Evolutionary conservation across 257 asterid genomes (phyloP), one percentile per base, ranked within the genome.

Genomic region (Solanum dulcamara): DNA sequence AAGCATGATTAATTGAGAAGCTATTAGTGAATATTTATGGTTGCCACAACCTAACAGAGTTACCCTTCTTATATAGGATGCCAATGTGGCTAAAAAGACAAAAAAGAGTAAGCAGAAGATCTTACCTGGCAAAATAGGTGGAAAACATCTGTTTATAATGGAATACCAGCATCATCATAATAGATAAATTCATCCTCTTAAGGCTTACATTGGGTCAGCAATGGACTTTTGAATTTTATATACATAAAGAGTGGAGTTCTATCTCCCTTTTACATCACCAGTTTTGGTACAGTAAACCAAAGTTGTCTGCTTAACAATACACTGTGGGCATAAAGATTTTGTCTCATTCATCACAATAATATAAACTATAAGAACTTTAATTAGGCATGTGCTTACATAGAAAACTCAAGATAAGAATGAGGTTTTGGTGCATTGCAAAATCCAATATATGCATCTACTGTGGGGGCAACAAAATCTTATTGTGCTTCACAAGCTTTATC

Each of bases 1-100:
- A 67, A 89, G 90, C 95, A 90, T 90, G 77, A 81, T 86, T 62
- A 18, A 18, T 46, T 46, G 35, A 17, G 83, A 77, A 77, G 83
- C 5, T 8, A 77, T 37, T 20, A 70, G 10, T 35, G 30, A 35
- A 20, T 20, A 70, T 26, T 15, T 77, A 77, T 26, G 83, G 40
- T 46, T 77, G 62, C 42, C 83, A 77, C 28, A 77, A 46, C 35
- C 40, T 7, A 28, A 77, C 2, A 46, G 9, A 46, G 83, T 28
- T 46, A 77, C 42, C 83, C 24, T 77, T 7, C 82, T 75, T 75
- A 77, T 77, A 77, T 46, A 46, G 62, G 10, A 35, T 35, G 62
- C 62, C 83, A 48, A 77, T 35, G 40, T 46, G 62, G 62, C 62
- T 59, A 59, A 26, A 24, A 77, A 46, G 82, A 24, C 62, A 77